Percentiles rank a stretch among this genome's conserved stretches.
phyloP scores from a whole-genome alignment of 495 filamentous ascomycete genomes.

The Beverwykella pulmonaria region DNA sequence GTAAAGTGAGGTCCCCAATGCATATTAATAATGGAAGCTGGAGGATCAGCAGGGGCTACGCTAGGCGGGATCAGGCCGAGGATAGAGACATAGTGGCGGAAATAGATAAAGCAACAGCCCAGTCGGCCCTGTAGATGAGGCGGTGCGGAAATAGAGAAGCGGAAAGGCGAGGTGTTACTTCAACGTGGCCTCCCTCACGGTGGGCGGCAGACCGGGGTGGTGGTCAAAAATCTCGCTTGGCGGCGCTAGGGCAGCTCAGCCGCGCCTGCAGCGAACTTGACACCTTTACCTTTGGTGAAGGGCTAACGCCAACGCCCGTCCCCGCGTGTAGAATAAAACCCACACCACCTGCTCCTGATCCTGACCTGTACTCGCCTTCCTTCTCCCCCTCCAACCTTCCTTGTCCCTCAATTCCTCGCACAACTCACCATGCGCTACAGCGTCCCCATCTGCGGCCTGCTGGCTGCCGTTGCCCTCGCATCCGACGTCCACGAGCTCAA shows the following conservation, averaged over 20 bases:
- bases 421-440: slow-evolving; percentile 41
- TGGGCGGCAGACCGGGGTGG: neutral
- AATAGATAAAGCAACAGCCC: neutral
- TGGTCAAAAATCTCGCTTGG: neutral
- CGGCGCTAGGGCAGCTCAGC: neutral
- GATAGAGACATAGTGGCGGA: neutral
- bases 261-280: neutral
- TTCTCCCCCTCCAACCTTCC: slow-evolving; percentile 5
- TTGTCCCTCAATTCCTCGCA: neutral
- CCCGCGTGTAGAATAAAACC: neutral
- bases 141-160: neutral
- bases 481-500: slow-evolving; percentile 85
- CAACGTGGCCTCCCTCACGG: neutral
- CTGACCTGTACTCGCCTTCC: no score
- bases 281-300: slow-evolving; percentile 5
- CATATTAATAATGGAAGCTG: slow-evolving; percentile 24
- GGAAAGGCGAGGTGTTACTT: neutral
- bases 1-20: neutral
- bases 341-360: neutral
- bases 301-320: neutral
- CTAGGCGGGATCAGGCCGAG: slow-evolving; percentile 5
- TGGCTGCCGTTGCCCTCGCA: slow-evolving; percentile 64
- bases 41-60: slow-evolving; percentile 13
- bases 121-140: neutral
- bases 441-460: slow-evolving; percentile 42